Evolutionary conservation across 1,284 basidiomycete genomes (phyloP).

Genomic region (Hymenochaete sp.): DNA sequence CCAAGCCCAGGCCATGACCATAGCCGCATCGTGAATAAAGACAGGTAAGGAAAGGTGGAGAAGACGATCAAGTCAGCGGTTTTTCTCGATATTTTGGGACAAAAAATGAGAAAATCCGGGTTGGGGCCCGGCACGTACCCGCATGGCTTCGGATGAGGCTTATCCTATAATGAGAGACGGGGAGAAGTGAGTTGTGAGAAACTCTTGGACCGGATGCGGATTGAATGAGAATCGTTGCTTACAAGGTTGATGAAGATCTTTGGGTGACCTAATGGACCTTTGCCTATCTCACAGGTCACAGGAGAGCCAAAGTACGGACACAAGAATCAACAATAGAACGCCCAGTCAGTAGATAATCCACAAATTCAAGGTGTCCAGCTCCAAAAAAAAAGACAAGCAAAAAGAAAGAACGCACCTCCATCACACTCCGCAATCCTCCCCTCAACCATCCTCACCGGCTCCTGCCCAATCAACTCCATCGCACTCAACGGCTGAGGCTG

Average conservation of each 20-base stretch:
- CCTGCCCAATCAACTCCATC: conserved; percentile 81
- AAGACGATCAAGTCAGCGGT: conserved; percentile 13
- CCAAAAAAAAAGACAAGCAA: background rate
- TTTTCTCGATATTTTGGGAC: no score
- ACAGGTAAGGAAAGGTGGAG: conserved; percentile 10
- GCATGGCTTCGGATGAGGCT: conserved; percentile 67
- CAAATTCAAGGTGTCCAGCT: background rate
- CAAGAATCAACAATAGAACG: background rate
- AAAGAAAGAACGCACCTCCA: conserved; percentile 64
- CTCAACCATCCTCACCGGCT: conserved; percentile 76
- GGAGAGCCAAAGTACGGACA: background rate
- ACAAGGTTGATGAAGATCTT: conserved; percentile 95
- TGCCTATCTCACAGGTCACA: conserved; percentile 58
- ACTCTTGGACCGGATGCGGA: conserved; percentile 13
- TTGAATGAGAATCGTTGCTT: conserved; percentile 23
- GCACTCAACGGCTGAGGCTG: conserved; percentile 90
- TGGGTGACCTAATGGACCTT: conserved; percentile 93
- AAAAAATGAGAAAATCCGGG: conserved; percentile 19
- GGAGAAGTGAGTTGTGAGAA: conserved; percentile 15
- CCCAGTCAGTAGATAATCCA: background rate
- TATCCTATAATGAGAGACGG: conserved; percentile 42
- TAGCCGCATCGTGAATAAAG: conserved; percentile 21
- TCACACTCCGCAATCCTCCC: conserved; percentile 86
- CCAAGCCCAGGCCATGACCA: no score
- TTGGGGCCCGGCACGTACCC: conserved; percentile 46